These are phyloP conservation scores for Trypanosoma avium DNA, from an alignment of 208 protist species.

Conservation along the genomic window DNA sequence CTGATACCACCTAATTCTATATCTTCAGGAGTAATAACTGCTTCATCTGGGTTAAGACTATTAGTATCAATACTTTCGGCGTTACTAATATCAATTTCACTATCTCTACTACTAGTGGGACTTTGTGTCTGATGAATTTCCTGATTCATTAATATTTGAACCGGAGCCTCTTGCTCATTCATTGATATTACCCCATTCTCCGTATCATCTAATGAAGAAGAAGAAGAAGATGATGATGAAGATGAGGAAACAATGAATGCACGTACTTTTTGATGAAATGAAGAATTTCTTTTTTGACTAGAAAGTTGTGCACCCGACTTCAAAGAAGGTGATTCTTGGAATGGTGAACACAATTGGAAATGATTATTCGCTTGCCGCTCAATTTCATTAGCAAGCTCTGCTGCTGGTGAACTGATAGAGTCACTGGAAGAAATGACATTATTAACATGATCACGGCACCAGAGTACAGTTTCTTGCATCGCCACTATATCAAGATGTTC, in stretches of 20 bases:
- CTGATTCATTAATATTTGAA: background rate
- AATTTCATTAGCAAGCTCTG: conserved; percentile 32
- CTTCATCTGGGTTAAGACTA: background rate
- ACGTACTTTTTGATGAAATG: background rate
- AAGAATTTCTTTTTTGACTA: background rate
- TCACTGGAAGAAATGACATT: conserved; percentile 3
- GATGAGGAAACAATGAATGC: background rate
- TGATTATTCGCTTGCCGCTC: conserved; percentile 32
- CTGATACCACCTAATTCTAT: background rate
- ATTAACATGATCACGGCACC: background rate
- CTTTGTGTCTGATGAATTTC: background rate
- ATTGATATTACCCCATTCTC: background rate
- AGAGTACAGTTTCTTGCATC: conserved; percentile 20
- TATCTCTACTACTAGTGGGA: background rate
- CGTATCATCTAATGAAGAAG: background rate
- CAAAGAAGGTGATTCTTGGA: conserved; percentile 18
- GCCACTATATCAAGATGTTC: background rate
- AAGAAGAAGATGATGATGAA: conserved; percentile 5
- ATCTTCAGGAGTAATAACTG: background rate
- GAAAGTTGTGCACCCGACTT: background rate
- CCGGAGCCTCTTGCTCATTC: background rate
- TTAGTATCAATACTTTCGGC: background rate
- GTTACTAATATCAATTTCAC: background rate
- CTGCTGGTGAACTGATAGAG: background rate
- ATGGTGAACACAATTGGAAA: conserved; percentile 30